Evolutionary conservation across 176 grass and related monocot species (phyloP).

Genomic region (Calamus simplicifolius): DNA sequence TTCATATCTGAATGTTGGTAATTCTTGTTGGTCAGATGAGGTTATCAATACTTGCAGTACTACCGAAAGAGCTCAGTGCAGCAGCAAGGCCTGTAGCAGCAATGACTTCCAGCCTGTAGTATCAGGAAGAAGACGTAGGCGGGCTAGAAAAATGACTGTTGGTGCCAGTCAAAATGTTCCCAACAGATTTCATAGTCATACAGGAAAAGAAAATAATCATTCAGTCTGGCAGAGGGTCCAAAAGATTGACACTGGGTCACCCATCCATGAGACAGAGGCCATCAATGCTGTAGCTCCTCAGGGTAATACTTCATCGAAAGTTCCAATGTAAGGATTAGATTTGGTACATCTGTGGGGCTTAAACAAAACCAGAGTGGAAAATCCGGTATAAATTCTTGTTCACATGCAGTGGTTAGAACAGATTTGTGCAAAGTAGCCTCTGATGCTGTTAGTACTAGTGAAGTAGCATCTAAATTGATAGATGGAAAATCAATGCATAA

Average conservation of each 20-base stretch:
- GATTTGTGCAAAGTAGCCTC: constrained; percentile 18
- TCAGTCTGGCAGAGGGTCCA: constrained; percentile 30
- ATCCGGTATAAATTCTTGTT: background rate
- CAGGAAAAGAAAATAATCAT: constrained; percentile 22
- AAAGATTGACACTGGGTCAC: constrained; percentile 19
- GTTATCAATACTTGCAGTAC: constrained; percentile 17
- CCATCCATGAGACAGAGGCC: constrained; percentile 17
- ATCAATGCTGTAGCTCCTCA: constrained; percentile 20
- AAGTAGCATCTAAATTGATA: constrained; percentile 7
- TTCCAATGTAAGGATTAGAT: constrained; percentile 20
- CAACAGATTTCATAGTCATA: constrained; percentile 4
- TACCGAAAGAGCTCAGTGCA: constrained; percentile 10
- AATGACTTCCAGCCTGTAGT: constrained; percentile 57
- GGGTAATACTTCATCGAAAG: constrained; percentile 20
- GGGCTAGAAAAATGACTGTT: constrained; percentile 36
- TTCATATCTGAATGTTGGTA: constrained; percentile 29
- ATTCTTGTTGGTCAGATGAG: constrained; percentile 9
- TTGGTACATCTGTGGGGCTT: constrained; percentile 10
- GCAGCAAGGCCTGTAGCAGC: constrained; percentile 16
- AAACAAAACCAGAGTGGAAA: constrained; percentile 33
- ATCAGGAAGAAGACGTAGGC: constrained; percentile 59
- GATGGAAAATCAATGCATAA: constrained; percentile 13
- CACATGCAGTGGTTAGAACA: background rate
- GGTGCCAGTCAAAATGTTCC: constrained; percentile 26
- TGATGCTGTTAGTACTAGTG: constrained; percentile 10